phyloP scores from a whole-genome alignment of 495 filamentous ascomycete genomes.

The Echria macrotheca region DNA sequence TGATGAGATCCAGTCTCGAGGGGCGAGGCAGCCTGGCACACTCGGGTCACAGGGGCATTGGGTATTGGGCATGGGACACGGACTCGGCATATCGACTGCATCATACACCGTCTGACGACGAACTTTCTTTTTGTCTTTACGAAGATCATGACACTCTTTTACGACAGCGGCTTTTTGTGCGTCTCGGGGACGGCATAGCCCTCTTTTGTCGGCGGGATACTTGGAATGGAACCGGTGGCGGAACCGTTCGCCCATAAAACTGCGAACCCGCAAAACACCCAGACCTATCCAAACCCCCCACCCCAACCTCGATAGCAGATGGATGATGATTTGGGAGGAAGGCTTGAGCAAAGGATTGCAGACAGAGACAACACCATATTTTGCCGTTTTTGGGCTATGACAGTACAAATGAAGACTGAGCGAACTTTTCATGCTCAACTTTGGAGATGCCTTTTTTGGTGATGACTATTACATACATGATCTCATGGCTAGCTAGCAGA shows the following conservation, averaged over 20 bases:
- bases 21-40: not conserved
- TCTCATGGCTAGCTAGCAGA: not conserved
- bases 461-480: not conserved
- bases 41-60: constrained; percentile 1
- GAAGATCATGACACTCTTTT: constrained; percentile 4
- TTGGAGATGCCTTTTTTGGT: not conserved
- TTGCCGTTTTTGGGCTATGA: not conserved
- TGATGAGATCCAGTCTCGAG: constrained; percentile 1
- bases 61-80: not conserved
- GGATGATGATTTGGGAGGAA: not conserved
- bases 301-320: not conserved
- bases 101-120: constrained; percentile 2
- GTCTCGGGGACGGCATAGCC: not conserved
- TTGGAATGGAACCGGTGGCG: constrained; percentile 5
- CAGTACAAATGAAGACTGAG: constrained; percentile 1
- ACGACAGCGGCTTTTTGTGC: not conserved
- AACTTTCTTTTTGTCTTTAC: constrained; percentile 4
- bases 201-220: not conserved
- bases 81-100: constrained; percentile 11
- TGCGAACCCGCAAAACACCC: constrained; percentile 3
- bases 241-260: constrained; percentile 3
- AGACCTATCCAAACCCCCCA: not conserved
- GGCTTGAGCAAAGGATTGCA: not conserved
- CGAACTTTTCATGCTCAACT: not conserved
- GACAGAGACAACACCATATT: constrained; percentile 1